Evolutionary conservation across 495 filamentous ascomycete species (phyloP).

Genomic region (Trichoderma reesei): DNA sequence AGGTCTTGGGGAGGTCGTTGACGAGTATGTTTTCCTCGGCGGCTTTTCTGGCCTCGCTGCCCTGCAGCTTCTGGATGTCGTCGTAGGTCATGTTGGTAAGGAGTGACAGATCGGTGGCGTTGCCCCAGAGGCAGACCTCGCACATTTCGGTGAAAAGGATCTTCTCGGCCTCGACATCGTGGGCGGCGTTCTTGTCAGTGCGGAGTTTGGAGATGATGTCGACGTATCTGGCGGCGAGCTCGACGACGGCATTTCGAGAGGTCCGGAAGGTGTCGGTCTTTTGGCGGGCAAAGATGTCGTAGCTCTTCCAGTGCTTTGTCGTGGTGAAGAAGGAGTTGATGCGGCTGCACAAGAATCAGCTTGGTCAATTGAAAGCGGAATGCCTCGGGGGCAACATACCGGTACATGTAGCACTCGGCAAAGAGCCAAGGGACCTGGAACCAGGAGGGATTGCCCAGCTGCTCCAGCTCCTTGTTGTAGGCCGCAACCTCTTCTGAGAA

Average conservation of each 20-base stretch:
- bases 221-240: constrained; percentile 66
- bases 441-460: constrained; percentile 68
- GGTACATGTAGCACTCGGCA: constrained; percentile 90
- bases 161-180: constrained; percentile 58
- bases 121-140: constrained; percentile 96
- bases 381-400: constrained; percentile 29
- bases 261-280: constrained; percentile 91
- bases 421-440: constrained; percentile 79
- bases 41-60: constrained; percentile 69
- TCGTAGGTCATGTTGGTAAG: constrained; percentile 85
- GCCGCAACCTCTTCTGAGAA: constrained; percentile 55
- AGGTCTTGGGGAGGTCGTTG: constrained; percentile 70
- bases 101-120: constrained; percentile 90
- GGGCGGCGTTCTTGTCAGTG: constrained; percentile 25
- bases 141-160: constrained; percentile 86
- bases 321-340: constrained; percentile 65
- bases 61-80: constrained; percentile 93
- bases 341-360: constrained; percentile 43
- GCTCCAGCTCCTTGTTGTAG: constrained; percentile 80
- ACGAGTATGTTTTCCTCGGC: constrained; percentile 82
- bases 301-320: constrained; percentile 77
- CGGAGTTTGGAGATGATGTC: constrained; percentile 49
- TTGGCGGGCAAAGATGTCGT: constrained; percentile 85
- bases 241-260: constrained; percentile 81
- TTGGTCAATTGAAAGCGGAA: background rate